These are phyloP conservation scores for Colletotrichum magnum DNA, from an alignment of 2,329 filamentous ascomycete species.

Conservation along the genomic window DNA sequence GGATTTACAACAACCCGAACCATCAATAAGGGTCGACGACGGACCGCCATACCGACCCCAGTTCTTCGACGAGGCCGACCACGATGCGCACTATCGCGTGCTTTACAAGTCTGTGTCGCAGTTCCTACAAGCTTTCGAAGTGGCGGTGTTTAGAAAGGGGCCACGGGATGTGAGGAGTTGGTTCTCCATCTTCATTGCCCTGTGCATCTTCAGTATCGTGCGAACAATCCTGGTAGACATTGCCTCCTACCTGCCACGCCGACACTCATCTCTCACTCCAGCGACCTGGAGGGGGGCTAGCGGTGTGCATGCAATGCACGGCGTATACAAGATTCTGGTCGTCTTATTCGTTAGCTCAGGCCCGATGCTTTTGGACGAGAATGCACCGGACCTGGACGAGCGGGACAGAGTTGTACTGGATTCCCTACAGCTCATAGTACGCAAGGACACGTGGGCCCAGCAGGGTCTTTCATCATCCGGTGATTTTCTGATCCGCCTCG, in stretches of 20 bases:
- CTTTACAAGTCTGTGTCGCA: constrained; percentile 65
- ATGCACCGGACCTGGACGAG: constrained; percentile 56
- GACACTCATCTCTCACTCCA: constrained; percentile 28
- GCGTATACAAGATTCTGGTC: constrained; percentile 66
- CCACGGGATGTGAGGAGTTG: constrained; percentile 60
- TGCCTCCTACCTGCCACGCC: constrained; percentile 47
- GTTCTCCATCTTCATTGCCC: constrained; percentile 66
- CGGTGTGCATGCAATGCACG: constrained; percentile 56
- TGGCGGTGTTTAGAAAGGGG: constrained; percentile 55
- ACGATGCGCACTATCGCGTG: constrained; percentile 62
- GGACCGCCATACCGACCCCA: constrained; percentile 42
- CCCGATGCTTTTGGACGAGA: constrained; percentile 61
- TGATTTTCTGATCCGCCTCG: constrained; percentile 66
- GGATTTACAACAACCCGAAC: constrained; percentile 65
- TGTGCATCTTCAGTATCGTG: constrained; percentile 72
- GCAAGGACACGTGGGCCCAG: constrained; percentile 62
- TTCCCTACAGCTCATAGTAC: constrained; percentile 60
- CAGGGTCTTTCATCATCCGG: constrained; percentile 61
- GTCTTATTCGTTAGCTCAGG: constrained; percentile 61
- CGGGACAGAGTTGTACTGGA: constrained; percentile 62
- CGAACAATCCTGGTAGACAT: constrained; percentile 67
- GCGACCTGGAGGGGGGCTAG: constrained; percentile 26
- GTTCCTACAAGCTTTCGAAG: constrained; percentile 68
- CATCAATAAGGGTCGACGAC: constrained; percentile 56
- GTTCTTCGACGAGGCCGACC: constrained; percentile 58